Evolutionary conservation across 139 green algal genomes (phyloP).

Genomic region (Chlorella ohadii): DNA sequence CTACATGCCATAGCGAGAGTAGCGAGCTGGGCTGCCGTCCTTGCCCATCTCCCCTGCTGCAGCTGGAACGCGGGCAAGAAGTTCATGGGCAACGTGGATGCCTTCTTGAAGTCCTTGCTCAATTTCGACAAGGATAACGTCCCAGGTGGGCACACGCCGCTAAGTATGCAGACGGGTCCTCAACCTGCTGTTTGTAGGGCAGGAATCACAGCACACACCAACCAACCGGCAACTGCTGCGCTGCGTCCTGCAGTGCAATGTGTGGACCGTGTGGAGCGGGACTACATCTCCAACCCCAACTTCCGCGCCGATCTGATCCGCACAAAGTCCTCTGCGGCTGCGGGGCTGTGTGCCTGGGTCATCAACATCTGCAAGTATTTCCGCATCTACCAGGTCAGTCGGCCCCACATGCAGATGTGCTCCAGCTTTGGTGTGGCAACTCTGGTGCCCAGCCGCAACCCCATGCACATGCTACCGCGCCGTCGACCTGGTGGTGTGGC

Average conservation of each 20-base stretch:
- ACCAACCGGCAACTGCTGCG: too few relatives aligned
- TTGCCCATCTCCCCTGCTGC: background rate
- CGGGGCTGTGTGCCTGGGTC: slow-evolving; percentile 90
- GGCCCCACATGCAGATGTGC: too few relatives aligned
- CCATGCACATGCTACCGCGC: too few relatives aligned
- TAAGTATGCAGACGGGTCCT: too few relatives aligned
- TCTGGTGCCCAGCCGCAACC: too few relatives aligned
- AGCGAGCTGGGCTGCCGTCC: too few relatives aligned
- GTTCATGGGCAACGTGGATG: slow-evolving; percentile 92
- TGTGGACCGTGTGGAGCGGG: slow-evolving; percentile 60
- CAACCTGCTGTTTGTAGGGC: too few relatives aligned
- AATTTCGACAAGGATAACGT: slow-evolving; percentile 95
- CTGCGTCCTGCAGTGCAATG: slow-evolving; percentile 24
- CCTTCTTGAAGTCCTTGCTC: slow-evolving; percentile 87
- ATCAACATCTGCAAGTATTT: slow-evolving; percentile 97
- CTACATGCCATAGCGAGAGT: too few relatives aligned
- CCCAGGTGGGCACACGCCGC: slow-evolving; percentile 38
- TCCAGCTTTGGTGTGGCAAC: too few relatives aligned
- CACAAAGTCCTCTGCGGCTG: slow-evolving; percentile 88
- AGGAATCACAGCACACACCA: too few relatives aligned
- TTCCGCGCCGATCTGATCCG: slow-evolving; percentile 88
- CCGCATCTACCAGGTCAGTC: slow-evolving; percentile 88
- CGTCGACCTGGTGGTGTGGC: too few relatives aligned
- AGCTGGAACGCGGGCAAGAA: slow-evolving; percentile 88
- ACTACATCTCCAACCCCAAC: slow-evolving; percentile 79